phyloP scores from a whole-genome alignment of 1,284 basidiomycete species.

The Polyporus tsugae region DNA sequence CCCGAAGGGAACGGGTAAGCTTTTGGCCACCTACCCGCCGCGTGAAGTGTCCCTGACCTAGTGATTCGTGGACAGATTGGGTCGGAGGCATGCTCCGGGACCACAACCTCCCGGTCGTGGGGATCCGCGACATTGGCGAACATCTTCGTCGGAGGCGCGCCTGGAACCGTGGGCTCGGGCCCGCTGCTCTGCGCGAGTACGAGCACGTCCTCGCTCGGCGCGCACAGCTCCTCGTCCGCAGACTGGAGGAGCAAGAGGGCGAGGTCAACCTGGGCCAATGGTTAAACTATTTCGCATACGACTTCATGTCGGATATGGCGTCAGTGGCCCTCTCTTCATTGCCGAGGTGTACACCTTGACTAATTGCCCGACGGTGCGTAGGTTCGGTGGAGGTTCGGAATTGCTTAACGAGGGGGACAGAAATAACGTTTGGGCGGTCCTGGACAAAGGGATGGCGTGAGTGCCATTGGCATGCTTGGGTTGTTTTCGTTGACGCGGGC shows the following conservation, averaged over 20 bases:
- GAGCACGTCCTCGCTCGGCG: constrained; percentile 49
- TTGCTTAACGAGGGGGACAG: constrained; percentile 31
- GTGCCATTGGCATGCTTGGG: not conserved
- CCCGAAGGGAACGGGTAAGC: constrained; percentile 24
- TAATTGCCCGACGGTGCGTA: not conserved
- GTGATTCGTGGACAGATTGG: constrained; percentile 6
- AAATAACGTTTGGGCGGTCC: constrained; percentile 25
- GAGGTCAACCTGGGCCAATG: constrained; percentile 52
- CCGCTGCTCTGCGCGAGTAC: constrained; percentile 60
- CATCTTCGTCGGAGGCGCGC: constrained; percentile 58
- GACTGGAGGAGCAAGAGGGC: constrained; percentile 45
- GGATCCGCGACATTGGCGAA: constrained; percentile 43
- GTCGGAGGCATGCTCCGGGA: constrained; percentile 21
- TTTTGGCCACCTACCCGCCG: no score
- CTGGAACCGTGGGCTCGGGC: constrained; percentile 62
- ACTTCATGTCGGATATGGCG: constrained; percentile 42
- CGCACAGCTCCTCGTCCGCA: constrained; percentile 48
- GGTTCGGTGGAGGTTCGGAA: constrained; percentile 37
- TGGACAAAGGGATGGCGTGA: constrained; percentile 28
- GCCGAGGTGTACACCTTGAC: no score
- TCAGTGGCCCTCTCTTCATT: constrained; percentile 18
- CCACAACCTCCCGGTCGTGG: constrained; percentile 33
- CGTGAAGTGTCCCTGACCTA: not conserved
- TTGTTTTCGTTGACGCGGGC: not conserved
- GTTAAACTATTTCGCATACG: constrained; percentile 56